Evolutionary conservation across 1,139 yeast species (phyloP).

Genomic region (Zhuliangozyma parablackwelliae): DNA sequence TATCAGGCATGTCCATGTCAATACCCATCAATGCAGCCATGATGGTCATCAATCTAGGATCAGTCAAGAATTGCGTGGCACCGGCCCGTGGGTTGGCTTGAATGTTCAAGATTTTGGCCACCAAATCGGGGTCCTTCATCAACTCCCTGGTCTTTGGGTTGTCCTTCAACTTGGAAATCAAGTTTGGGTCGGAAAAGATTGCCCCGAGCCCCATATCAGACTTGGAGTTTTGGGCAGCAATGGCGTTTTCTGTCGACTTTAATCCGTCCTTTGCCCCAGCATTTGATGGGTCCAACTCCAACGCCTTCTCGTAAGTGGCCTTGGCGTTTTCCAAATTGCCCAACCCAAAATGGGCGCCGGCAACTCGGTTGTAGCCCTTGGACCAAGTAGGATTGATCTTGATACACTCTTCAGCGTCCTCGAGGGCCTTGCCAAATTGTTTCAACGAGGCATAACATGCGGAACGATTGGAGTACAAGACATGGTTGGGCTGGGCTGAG

Average conservation of each 20-base stretch:
- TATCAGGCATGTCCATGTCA: slow-evolving; percentile 54
- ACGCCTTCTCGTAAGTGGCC: slow-evolving; percentile 69
- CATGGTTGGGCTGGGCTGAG: slow-evolving; percentile 82
- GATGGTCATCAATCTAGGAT: slow-evolving; percentile 84
- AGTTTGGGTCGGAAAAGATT: slow-evolving; percentile 76
- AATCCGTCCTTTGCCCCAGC: slow-evolving; percentile 87
- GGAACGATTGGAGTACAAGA: slow-evolving; percentile 88
- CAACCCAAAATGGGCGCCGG: slow-evolving; percentile 86
- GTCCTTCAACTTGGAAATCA: slow-evolving; percentile 66
- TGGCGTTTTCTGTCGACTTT: slow-evolving; percentile 59
- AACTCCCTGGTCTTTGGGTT: slow-evolving; percentile 86
- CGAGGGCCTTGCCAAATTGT: slow-evolving; percentile 66
- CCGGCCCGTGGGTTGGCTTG: slow-evolving; percentile 74
- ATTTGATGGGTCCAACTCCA: slow-evolving; percentile 76
- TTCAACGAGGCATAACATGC: slow-evolving; percentile 83
- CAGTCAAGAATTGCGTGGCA: slow-evolving; percentile 60
- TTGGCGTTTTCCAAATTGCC: slow-evolving; percentile 72
- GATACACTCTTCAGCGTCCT: slow-evolving; percentile 81
- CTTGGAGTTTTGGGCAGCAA: slow-evolving; percentile 34
- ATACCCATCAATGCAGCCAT: slow-evolving; percentile 87
- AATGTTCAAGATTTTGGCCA: slow-evolving; percentile 62
- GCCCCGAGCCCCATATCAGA: slow-evolving; percentile 78
- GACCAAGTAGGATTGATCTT: slow-evolving; percentile 84
- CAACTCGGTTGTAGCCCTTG: slow-evolving; percentile 91
- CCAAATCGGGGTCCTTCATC: slow-evolving; percentile 84